Conservation (phyloP, 1,284 basidiomycete species). For the Farysia itapuensis region DNA sequence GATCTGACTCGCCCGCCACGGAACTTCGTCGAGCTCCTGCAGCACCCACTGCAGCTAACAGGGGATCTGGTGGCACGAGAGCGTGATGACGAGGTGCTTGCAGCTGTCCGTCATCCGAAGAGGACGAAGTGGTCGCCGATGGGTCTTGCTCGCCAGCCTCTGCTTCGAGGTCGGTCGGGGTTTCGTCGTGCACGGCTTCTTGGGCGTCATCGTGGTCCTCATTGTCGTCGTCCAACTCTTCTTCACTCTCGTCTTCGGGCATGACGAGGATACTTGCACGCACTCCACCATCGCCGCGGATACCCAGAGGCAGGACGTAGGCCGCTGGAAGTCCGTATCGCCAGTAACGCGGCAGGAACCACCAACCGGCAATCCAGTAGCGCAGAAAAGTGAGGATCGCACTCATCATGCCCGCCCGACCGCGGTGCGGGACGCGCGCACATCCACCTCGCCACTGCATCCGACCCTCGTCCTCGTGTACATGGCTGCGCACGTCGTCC, state of each 20-base stretch:
- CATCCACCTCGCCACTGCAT: conserved; percentile 31
- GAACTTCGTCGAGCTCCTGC: conserved; percentile 8
- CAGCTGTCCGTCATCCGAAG: conserved; percentile 6
- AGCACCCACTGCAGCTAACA: conserved; percentile 31
- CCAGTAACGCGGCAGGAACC: conserved; percentile 41
- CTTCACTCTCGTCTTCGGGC: conserved; percentile 39
- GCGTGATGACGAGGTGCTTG: conserved; percentile 6
- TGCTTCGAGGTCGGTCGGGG: neutral
- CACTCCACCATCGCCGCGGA: conserved; percentile 45
- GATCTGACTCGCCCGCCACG: conserved; percentile 20
- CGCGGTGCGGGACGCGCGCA: conserved; percentile 10
- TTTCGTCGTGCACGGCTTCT: conserved; percentile 20
- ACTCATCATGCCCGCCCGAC: conserved; percentile 18
- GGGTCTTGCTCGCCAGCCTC: conserved; percentile 1
- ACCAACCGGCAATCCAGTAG: conserved; percentile 39
- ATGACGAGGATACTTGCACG: conserved; percentile 42
- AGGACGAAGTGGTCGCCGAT: conserved; percentile 21
- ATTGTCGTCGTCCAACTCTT: conserved; percentile 8
- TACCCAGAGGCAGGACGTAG: conserved; percentile 47
- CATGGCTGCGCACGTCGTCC: conserved; percentile 5
- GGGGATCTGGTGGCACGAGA: conserved; percentile 25
- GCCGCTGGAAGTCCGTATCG: conserved; percentile 32
- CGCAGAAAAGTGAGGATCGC: conserved; percentile 31
- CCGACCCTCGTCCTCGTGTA: conserved; percentile 4
- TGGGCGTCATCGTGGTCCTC: conserved; percentile 29